Base-by-base conservation (phyloP, 441 rosid genomes). In the Bruguiera hainesii region DNA sequence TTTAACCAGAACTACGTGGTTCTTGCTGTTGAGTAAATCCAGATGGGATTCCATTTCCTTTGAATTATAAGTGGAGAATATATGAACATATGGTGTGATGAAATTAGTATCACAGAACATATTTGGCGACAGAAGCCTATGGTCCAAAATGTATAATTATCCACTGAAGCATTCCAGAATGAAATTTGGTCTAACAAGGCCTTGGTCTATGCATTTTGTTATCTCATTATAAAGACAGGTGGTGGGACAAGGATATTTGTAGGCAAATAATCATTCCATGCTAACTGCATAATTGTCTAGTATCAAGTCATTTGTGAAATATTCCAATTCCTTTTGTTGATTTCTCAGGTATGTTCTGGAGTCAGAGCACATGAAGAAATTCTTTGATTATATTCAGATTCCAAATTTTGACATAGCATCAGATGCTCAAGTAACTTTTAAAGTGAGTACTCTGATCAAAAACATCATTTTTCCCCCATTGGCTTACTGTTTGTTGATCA, bases 351-450 rank as follows among this genome's bases (percentile, higher is more conserved):
- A 87, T 69, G 88, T 90, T 19, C 72, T 90, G 75, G 87, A 84
- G 65, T 80, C 96, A 2, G 72, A 76, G 63, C 86, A 86, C 29
- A 71, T 89, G 78, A 82, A 72, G 73, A 86, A 80, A 76, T 79
- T 85, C 65, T 87, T 93, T 33, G 69, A 62, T 42, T 88, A 78
- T 63, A 80, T 89, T 16, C 97, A 90, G 73, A 82, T 80, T 62
- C 97, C 89, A 5, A 84, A 84, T 69, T 90, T 90, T 61, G 98
- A 93, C 66, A 82, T 87, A 1, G 88, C 93, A 19, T 86, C 93
- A 2, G 96, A 88, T 80, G 96, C 87, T 48, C 85, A 77, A 63
- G 84, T 84, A 37, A 93, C 94, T 57, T 93, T 85, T 73, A 84
- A 89, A 53, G 91, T 64, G 62, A 67, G 78, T 58, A 33, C 3